Conservation (phyloP, 441 rosid genomes). For the Hypseocharis bilobata region DNA sequence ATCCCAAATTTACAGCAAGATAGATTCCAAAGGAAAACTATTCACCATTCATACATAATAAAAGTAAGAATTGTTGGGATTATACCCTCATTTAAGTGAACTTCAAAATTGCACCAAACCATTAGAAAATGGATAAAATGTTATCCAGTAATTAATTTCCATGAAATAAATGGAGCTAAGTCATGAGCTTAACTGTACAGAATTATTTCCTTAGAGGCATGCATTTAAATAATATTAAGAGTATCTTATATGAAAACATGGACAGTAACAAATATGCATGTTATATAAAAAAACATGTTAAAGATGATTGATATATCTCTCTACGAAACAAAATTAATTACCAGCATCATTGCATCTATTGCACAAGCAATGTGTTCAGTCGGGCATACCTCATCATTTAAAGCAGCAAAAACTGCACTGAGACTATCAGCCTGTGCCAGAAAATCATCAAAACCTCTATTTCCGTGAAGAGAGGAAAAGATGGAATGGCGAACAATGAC, state of each 20-base stretch:
- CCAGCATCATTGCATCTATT: neutral
- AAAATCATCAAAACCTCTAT: slow-evolving; percentile 88
- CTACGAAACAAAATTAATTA: neutral
- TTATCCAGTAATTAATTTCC: neutral
- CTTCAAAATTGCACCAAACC: too few relatives aligned
- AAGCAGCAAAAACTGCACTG: slow-evolving; percentile 92
- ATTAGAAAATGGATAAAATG: too few relatives aligned
- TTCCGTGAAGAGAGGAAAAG: slow-evolving; percentile 63
- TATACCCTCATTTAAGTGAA: neutral
- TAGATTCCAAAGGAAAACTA: neutral
- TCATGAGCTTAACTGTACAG: neutral
- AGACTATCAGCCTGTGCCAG: slow-evolving; percentile 96
- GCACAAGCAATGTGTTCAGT: neutral
- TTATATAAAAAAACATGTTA: neutral
- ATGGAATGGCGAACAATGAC: slow-evolving; percentile 90
- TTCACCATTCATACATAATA: neutral
- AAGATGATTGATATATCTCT: neutral
- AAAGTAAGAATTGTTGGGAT: neutral
- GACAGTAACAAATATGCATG: neutral
- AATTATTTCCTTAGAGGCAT: neutral
- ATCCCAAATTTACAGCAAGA: neutral
- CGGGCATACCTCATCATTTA: slow-evolving; percentile 87
- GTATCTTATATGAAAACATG: neutral
- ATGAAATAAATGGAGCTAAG: neutral
- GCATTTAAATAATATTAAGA: neutral